phyloP scores from a whole-genome alignment of 2,329 filamentous ascomycete genomes.

The Botryotinia globosa region DNA sequence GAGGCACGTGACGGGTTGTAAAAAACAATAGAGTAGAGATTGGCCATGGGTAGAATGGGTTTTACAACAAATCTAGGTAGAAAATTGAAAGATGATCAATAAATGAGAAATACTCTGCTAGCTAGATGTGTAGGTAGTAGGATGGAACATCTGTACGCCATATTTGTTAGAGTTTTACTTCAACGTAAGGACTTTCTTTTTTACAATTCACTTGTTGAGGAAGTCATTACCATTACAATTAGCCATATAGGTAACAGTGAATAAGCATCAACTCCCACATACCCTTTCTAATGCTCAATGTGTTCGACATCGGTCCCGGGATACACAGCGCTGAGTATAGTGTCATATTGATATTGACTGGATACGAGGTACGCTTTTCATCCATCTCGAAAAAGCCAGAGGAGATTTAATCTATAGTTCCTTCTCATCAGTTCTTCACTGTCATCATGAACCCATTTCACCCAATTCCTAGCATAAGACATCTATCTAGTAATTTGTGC shows the following conservation, averaged over 20 bases:
- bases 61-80: too few relatives aligned
- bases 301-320: background rate
- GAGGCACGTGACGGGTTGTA: conserved; percentile 13
- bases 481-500: background rate
- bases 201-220: background rate
- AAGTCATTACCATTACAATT: background rate
- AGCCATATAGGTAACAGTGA: background rate
- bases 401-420: background rate
- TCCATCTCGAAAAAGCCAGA: background rate
- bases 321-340: background rate
- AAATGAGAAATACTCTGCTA: background rate
- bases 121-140: background rate
- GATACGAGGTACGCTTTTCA: background rate
- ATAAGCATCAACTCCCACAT: background rate
- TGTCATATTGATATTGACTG: background rate
- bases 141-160: background rate
- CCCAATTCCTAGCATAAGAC: background rate
- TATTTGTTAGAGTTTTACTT: background rate
- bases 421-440: background rate
- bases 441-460: background rate
- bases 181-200: background rate
- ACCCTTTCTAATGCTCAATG: background rate
- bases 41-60: background rate
- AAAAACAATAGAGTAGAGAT: background rate
- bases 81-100: background rate